These are phyloP conservation scores for Clitoria ternatea DNA, from an alignment of 306 rosid species.

Conservation along the genomic window DNA sequence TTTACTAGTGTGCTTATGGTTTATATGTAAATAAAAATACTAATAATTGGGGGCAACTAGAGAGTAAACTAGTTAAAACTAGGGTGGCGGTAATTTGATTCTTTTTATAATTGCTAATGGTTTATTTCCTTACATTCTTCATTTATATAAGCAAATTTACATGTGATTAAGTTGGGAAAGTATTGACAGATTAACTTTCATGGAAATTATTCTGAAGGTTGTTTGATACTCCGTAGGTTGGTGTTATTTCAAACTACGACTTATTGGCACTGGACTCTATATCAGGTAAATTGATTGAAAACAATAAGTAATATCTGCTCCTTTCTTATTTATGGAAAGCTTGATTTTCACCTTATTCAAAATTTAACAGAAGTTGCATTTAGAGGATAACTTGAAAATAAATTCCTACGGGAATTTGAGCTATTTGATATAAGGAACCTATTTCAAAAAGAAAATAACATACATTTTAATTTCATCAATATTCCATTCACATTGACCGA, in stretches of 20 bases:
- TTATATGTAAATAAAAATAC: no score
- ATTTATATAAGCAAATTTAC: background rate
- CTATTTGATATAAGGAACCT: background rate
- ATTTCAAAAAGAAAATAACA: no score
- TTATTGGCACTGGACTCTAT: slow-evolving; percentile 89
- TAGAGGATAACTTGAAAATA: background rate
- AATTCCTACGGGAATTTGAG: slow-evolving; percentile 49
- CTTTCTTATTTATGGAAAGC: slow-evolving; percentile 8
- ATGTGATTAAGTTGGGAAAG: background rate
- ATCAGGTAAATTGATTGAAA: slow-evolving; percentile 55
- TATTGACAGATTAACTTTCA: background rate
- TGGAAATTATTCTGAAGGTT: slow-evolving; percentile 25
- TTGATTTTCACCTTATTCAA: slow-evolving; percentile 6
- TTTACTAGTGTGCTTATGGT: no score
- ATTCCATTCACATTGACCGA: no score
- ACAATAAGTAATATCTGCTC: background rate
- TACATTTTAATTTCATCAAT: no score
- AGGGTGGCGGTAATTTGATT: no score
- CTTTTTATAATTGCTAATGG: background rate
- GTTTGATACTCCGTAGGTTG: slow-evolving; percentile 60
- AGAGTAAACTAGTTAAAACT: no score
- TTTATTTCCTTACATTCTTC: background rate
- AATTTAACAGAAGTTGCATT: background rate
- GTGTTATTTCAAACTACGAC: slow-evolving; percentile 93
- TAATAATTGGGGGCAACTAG: no score